Base-by-base conservation (phyloP, 768 basidiomycete species). In the Cytidiella melzeri region DNA sequence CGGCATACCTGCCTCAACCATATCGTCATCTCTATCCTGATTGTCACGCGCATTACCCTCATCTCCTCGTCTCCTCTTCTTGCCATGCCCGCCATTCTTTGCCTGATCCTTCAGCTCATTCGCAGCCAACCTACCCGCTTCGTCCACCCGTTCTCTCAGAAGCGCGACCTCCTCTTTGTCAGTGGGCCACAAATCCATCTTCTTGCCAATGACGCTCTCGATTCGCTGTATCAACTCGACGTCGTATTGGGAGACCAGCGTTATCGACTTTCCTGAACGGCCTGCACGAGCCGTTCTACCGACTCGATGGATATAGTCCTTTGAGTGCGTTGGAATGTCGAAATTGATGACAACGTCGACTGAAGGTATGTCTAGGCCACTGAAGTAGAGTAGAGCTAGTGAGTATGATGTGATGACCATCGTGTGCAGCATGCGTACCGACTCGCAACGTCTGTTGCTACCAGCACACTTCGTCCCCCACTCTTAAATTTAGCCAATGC, bases 221-320 rank as follows among this genome's bases (percentile, higher is more conserved):
- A 98, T 97, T 7, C 96, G 84, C 66, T 96, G 92, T 4, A 97
- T 69, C 40, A 97, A 76, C 68, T 98, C 96, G 47, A 99, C 92
- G 57, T 99, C 96, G 66, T 98, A 99, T 68, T 99, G 96, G 4
- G 95, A 92, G 20, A 97, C 93, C 37, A 99, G 79, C n/a, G 94
- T 96, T 59, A 99, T 88, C 1, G 91, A 85, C 70, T 97, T 97
- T 39, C 96, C 96, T 1, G 92, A 83, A 38, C 96, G 81, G n/a
- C 96, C 96, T 2, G 96, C 96, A 62, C 96, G 87, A 5, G 96
- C 96, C 26, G 96, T 99, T 49, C 96, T 82, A 34, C 96, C 96
- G 9, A 99, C 96, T 39, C 96, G 83, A 64, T 99, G 96, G 43
- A 99, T 96, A 68, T 99, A 99, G 66, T 98, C 96, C 72, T 99